A percentile compares a stretch with the other conserved stretches of the same genome.
phyloP scores from a whole-genome alignment of 2,329 filamentous ascomycete genomes.

The Paecilomyces formosus region DNA sequence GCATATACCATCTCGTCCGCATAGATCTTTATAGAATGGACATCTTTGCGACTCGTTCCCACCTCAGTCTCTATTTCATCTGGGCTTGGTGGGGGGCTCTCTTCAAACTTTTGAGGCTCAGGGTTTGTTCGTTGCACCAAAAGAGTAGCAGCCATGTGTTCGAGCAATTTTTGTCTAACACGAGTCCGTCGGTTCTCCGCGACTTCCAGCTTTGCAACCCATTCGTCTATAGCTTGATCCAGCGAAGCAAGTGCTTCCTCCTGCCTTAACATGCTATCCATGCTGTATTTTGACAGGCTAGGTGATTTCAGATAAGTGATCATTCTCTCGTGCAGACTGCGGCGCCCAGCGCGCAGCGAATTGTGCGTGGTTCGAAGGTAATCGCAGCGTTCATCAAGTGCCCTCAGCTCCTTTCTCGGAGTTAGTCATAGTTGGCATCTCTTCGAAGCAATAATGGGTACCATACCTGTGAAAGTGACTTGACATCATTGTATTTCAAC shows the following conservation, averaged over 20 bases:
- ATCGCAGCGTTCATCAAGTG: slow-evolving; percentile 69
- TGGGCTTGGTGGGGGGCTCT: slow-evolving; percentile 51
- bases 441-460: not conserved
- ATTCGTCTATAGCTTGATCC: slow-evolving; percentile 71
- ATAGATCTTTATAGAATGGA: slow-evolving; percentile 62
- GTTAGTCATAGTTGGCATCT: not conserved
- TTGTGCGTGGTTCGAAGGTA: slow-evolving; percentile 71
- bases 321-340: slow-evolving; percentile 69
- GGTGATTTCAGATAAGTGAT: slow-evolving; percentile 69
- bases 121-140: slow-evolving; percentile 39
- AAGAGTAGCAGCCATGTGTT: slow-evolving; percentile 67
- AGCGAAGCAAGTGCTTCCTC: slow-evolving; percentile 72
- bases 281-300: slow-evolving; percentile 62
- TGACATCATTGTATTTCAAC: slow-evolving; percentile 16
- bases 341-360: slow-evolving; percentile 65
- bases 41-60: slow-evolving; percentile 31
- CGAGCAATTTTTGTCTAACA: slow-evolving; percentile 70
- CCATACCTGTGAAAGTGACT: slow-evolving; percentile 17
- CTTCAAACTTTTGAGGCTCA: slow-evolving; percentile 5
- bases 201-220: slow-evolving; percentile 71
- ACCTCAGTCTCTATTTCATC: slow-evolving; percentile 34
- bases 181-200: slow-evolving; percentile 69
- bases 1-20: slow-evolving; percentile 54
- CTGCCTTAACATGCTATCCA: slow-evolving; percentile 69
- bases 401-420: slow-evolving; percentile 57